phyloP scores from a whole-genome alignment of 257 asterid species.

The Dorcoceras hygrometricum region DNA sequence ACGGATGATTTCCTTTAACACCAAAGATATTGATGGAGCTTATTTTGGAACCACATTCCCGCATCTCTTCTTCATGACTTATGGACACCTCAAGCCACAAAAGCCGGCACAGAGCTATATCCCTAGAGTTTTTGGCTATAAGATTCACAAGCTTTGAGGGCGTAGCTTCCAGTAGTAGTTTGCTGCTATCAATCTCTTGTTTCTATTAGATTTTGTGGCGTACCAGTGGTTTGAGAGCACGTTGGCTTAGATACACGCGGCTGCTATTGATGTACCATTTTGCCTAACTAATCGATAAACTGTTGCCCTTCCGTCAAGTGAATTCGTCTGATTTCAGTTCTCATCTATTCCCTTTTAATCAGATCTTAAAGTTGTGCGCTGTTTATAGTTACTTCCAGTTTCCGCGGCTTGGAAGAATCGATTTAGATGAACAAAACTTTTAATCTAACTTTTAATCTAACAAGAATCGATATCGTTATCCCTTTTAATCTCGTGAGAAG shows the following conservation, averaged over 20 bases:
- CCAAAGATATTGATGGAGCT: conserved; percentile 78
- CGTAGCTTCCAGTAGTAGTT: conserved; percentile 12
- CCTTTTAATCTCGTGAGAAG: too few species aligned
- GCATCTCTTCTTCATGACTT: conserved; percentile 87
- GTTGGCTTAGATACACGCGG: conserved; percentile 30
- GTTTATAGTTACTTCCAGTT: background rate
- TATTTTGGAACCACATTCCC: conserved; percentile 97
- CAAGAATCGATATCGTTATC: too few species aligned
- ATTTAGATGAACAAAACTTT: too few species aligned
- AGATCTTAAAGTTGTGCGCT: conserved; percentile 20
- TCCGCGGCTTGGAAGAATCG: too few species aligned
- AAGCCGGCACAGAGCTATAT: conserved; percentile 74
- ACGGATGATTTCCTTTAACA: conserved; percentile 38
- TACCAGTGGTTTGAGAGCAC: conserved; percentile 30
- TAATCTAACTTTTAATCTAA: too few species aligned
- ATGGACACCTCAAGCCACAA: conserved; percentile 90
- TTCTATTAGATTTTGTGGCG: conserved; percentile 33
- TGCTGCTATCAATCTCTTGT: conserved; percentile 26
- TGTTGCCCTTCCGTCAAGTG: conserved; percentile 16
- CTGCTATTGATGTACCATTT: conserved; percentile 33
- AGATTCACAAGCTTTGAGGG: conserved; percentile 77
- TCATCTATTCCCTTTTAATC: conserved; percentile 31
- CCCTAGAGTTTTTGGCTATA: conserved; percentile 90
- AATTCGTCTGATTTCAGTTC: conserved; percentile 26
- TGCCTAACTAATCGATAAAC: conserved; percentile 38